These are phyloP conservation scores for Teunomyces gatunensis DNA, from an alignment of 805 yeast genomes.

Conservation along the genomic window DNA sequence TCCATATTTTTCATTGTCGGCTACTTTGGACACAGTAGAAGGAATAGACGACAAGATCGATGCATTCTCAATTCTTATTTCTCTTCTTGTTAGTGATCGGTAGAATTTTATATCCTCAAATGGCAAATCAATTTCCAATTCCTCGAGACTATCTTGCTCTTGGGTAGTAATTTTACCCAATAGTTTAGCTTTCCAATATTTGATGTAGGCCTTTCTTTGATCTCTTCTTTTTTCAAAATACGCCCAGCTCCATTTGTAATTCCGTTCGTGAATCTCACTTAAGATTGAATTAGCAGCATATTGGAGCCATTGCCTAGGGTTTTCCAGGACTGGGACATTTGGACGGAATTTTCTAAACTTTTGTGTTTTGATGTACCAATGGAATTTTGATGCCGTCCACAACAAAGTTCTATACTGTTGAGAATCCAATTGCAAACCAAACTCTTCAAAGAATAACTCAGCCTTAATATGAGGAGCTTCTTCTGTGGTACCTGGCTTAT, in stretches of 20 bases:
- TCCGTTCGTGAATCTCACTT: slow-evolving; percentile 76
- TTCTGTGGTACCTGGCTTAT: slow-evolving; percentile 74
- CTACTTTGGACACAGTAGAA: not conserved
- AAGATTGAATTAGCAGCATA: slow-evolving; percentile 77
- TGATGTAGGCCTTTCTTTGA: slow-evolving; percentile 64
- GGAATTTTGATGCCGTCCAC: slow-evolving; percentile 77
- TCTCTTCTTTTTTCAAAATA: slow-evolving; percentile 68
- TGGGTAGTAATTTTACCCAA: slow-evolving; percentile 26
- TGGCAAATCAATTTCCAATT: slow-evolving; percentile 56
- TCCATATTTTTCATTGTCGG: slow-evolving; percentile 32
- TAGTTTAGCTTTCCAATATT: slow-evolving; percentile 64
- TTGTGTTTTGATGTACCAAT: slow-evolving; percentile 72
- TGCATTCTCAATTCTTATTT: slow-evolving; percentile 55
- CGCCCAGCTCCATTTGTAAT: slow-evolving; percentile 88
- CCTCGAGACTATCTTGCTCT: slow-evolving; percentile 38
- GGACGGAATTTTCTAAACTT: slow-evolving; percentile 77
- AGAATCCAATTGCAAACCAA: slow-evolving; percentile 82
- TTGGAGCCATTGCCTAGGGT: slow-evolving; percentile 77
- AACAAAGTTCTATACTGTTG: slow-evolving; percentile 80
- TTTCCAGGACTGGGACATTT: slow-evolving; percentile 45
- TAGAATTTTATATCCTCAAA: slow-evolving; percentile 84
- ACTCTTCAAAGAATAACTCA: slow-evolving; percentile 79
- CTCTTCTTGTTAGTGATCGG: slow-evolving; percentile 72
- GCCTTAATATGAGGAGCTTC: slow-evolving; percentile 66
- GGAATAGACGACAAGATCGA: not conserved